These are phyloP conservation scores for Puccinia brachypodii DNA, from an alignment of 1,284 basidiomycete species.

Conservation along the genomic window DNA sequence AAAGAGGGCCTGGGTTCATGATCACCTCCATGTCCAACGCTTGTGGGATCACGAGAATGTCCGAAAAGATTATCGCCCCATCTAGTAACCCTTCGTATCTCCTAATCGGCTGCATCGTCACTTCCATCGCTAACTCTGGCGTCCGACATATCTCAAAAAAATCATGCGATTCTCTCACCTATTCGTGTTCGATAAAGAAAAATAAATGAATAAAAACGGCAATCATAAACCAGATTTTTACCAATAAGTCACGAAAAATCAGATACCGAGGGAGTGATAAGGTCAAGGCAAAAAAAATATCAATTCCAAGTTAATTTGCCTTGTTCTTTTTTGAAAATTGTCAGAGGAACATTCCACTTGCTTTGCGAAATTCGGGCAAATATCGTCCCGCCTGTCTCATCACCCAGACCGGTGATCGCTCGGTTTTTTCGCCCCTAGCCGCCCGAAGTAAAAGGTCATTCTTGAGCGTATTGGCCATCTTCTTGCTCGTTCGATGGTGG, in stretches of 20 bases:
- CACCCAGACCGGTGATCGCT: constrained; percentile 94
- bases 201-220: neutral
- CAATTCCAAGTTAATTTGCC: no score
- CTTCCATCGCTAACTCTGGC: constrained; percentile 75
- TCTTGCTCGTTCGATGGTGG: no score
- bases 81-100: constrained; percentile 80
- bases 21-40: constrained; percentile 90
- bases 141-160: constrained; percentile 93
- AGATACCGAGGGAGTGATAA: no score
- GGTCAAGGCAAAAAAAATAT: no score
- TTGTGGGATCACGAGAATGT: constrained; percentile 90
- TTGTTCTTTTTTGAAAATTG: no score
- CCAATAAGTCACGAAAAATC: neutral
- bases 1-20: constrained; percentile 83
- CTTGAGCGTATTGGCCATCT: constrained; percentile 58
- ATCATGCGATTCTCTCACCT: constrained; percentile 75
- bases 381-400: constrained; percentile 98
- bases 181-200: constrained; percentile 51
- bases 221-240: neutral
- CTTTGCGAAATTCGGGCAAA: constrained; percentile 67
- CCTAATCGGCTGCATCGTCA: constrained; percentile 87
- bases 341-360: constrained; percentile 58
- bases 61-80: constrained; percentile 93
- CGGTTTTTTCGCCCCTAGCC: constrained; percentile 81
- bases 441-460: constrained; percentile 89